phyloP scores from a whole-genome alignment of 2,329 filamentous ascomycete species.

The Corinectria fuckeliana region DNA sequence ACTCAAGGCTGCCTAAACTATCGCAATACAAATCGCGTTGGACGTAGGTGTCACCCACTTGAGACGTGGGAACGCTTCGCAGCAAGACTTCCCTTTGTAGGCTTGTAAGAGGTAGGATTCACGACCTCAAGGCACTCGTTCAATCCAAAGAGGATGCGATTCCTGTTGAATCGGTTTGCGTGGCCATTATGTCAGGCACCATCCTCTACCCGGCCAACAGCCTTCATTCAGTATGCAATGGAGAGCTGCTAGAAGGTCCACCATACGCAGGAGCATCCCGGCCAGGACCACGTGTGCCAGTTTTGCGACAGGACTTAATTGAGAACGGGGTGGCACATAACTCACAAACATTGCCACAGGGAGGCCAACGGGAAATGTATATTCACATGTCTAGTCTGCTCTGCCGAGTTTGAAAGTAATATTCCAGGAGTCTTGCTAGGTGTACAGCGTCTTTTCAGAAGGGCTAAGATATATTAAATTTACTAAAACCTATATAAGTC shows the following conservation, averaged over 20 bases:
- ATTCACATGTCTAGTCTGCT: too few relatives aligned
- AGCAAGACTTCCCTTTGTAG: not conserved
- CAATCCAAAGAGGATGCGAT: not conserved
- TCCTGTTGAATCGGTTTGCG: not conserved
- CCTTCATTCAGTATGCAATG: not conserved
- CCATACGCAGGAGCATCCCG: not conserved
- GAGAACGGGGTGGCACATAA: too few relatives aligned
- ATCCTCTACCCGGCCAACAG: not conserved
- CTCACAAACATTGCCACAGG: too few relatives aligned
- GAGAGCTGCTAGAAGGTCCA: not conserved
- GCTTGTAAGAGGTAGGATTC: not conserved
- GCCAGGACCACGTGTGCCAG: too few relatives aligned
- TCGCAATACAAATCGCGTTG: not conserved
- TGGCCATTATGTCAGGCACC: not conserved
- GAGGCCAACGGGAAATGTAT: too few relatives aligned
- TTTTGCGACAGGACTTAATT: too few relatives aligned
- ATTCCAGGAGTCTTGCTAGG: too few relatives aligned
- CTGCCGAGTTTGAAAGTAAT: too few relatives aligned
- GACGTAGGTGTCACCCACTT: not conserved
- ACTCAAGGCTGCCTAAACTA: too few relatives aligned
- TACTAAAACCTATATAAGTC: too few relatives aligned
- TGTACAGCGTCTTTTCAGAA: too few relatives aligned
- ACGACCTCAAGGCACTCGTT: not conserved
- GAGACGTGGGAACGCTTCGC: not conserved
- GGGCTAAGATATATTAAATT: too few relatives aligned